These are phyloP conservation scores for Elaphomyces granulatus DNA, from an alignment of 495 filamentous ascomycete species.

Conservation along the genomic window DNA sequence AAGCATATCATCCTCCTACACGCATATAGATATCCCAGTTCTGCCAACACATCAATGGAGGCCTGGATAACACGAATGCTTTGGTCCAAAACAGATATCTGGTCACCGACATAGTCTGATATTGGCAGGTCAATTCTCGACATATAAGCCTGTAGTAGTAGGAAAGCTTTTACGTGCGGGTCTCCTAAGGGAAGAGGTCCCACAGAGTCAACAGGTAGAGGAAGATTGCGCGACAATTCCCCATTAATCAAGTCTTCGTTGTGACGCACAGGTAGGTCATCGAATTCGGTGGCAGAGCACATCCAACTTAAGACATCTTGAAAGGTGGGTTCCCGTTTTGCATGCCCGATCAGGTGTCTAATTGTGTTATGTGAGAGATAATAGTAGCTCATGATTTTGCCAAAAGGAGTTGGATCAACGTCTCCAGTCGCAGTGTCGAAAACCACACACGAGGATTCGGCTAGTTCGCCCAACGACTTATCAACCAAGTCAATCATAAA, in stretches of 20 bases:
- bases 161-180: slow-evolving; percentile 91
- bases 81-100: slow-evolving; percentile 80
- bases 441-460: slow-evolving; percentile 65
- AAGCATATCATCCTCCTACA: slow-evolving; percentile 68
- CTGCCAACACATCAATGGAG: slow-evolving; percentile 85
- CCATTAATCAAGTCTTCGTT: slow-evolving; percentile 98
- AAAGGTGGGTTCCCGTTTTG: slow-evolving; percentile 65
- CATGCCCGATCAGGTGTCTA: slow-evolving; percentile 59
- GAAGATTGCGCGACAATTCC: slow-evolving; percentile 70
- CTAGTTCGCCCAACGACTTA: slow-evolving; percentile 65
- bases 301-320: slow-evolving; percentile 86
- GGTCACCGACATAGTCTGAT: slow-evolving; percentile 93
- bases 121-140: slow-evolving; percentile 85
- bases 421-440: slow-evolving; percentile 70
- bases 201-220: slow-evolving; percentile 49
- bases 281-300: slow-evolving; percentile 86
- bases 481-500: slow-evolving; percentile 89
- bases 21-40: slow-evolving; percentile 64
- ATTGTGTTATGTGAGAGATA: slow-evolving; percentile 96
- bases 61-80: slow-evolving; percentile 89
- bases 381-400: slow-evolving; percentile 99
- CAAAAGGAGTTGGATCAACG: slow-evolving; percentile 73
- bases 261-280: slow-evolving; percentile 95
- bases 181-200: slow-evolving; percentile 87
- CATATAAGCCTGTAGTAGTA: slow-evolving; percentile 90